Conservation (phyloP, 1,284 basidiomycete species). For the Irpex sp. region DNA sequence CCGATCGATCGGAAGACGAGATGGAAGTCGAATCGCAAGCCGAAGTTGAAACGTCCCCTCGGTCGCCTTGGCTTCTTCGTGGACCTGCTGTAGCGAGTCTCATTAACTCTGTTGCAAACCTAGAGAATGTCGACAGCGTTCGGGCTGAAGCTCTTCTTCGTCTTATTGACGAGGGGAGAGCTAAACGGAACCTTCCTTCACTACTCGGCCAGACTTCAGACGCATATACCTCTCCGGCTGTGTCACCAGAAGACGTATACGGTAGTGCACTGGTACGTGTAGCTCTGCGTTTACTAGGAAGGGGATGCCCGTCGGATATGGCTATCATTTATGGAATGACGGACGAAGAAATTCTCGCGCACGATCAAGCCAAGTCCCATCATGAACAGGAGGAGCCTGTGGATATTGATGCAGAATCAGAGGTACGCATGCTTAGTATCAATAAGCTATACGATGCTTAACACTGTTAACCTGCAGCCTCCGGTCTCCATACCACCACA, state of each 20-base stretch:
- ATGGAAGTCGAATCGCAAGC: not conserved
- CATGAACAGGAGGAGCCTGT: conserved; percentile 25
- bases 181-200: conserved; percentile 34
- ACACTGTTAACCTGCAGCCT: conserved; percentile 39
- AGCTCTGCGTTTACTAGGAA: conserved; percentile 51
- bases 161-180: conserved; percentile 57
- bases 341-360: conserved; percentile 41
- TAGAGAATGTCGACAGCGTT: not conserved
- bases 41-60: conserved; percentile 3
- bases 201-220: conserved; percentile 6
- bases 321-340: conserved; percentile 65
- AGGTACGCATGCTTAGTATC: too few species aligned
- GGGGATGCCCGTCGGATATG: conserved; percentile 74
- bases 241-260: conserved; percentile 37
- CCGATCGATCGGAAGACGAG: not conserved
- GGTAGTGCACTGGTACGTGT: conserved; percentile 64
- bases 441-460: too few species aligned
- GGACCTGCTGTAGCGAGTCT: conserved; percentile 38
- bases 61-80: conserved; percentile 64
- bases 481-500: conserved; percentile 37
- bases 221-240: conserved; percentile 18
- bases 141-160: conserved; percentile 36
- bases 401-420: conserved; percentile 33
- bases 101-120: conserved; percentile 26
- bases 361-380: conserved; percentile 34